Conservation (phyloP, 306 rosid genomes). For the Fragaria iinumae region DNA sequence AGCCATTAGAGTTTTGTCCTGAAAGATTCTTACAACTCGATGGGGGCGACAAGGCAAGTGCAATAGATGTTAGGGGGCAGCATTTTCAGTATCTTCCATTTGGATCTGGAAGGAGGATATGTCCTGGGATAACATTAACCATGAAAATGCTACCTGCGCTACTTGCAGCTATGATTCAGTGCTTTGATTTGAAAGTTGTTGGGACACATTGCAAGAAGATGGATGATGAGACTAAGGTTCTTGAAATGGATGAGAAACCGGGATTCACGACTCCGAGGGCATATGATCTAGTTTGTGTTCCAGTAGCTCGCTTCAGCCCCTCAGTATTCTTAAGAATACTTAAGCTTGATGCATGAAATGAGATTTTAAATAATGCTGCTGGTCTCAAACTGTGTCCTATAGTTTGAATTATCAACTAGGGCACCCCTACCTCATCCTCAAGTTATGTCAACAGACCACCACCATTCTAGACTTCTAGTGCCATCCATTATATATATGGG, state of each 20-base stretch:
- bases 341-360: background rate
- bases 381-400: background rate
- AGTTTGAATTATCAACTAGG: no score
- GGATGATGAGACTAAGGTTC: slow-evolving; percentile 10
- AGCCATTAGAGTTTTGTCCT: slow-evolving; percentile 36
- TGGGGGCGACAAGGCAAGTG: background rate
- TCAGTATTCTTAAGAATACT: no score
- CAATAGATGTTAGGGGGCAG: slow-evolving; percentile 31
- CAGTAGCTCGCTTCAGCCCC: slow-evolving; percentile 17
- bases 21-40: slow-evolving; percentile 29
- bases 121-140: slow-evolving; percentile 44
- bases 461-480: no score
- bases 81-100: slow-evolving; percentile 44
- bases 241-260: slow-evolving; percentile 36
- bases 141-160: slow-evolving; percentile 40
- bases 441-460: no score
- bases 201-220: slow-evolving; percentile 19
- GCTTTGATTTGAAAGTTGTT: slow-evolving; percentile 40
- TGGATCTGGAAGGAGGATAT: slow-evolving; percentile 57
- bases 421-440: no score
- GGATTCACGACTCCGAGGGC: slow-evolving; percentile 43
- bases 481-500: no score
- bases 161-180: slow-evolving; percentile 43
- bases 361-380: background rate
- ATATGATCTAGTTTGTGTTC: slow-evolving; percentile 38